Base-by-base conservation (phyloP, 2,329 filamentous ascomycete species). In the Huntiella bhutanensis region DNA sequence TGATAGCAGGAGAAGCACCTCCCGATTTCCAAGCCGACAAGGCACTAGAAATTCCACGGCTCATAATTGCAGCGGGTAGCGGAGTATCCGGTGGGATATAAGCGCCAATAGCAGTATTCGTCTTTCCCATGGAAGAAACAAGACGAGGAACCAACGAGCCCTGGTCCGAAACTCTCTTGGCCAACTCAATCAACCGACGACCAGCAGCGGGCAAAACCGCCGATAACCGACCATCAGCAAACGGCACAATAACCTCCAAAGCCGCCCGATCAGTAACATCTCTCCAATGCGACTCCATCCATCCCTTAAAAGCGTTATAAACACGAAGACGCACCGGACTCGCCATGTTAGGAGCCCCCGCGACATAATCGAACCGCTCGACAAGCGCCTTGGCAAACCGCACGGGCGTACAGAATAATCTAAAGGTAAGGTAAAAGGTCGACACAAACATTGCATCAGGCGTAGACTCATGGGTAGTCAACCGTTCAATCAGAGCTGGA, bases 261-360 rank as follows among this genome's bases (percentile, higher is more conserved):
- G 87, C 85, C 10, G 75, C 71, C 45, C 75, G 73, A 58, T 98
- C 91, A 8, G 78, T 77, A 49, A 85, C 76, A 52, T 84, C 76
- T 41, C 82, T 77, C 88, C 91, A 98, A 61, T 98, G 86, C 5
- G 82, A 91, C 64, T 96, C 91, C 15, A 98, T 67, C 91, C 91
- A 98, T 37, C 83, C 82, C 62, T 98, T 98, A 69, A 98, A 85
- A 48, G 86, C 80, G 58, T 98, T 96, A 66, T 92, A 96, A 1
- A 96, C 85, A 44, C 91, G 77, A 41, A 98, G 67, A 43, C 87
- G 78, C 16, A 96, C 88, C 0, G 88, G 84, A 2, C 70, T 73
- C 16, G 86, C 78, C 52, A 87, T 63, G 49, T 77, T 72, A 16
- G 77, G 74, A 41, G 79, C 82, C 50, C 91, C 81, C 10, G 76